Base-by-base conservation (phyloP, 1,139 yeast species). In the Saccharomycopsis hybrid region DNA sequence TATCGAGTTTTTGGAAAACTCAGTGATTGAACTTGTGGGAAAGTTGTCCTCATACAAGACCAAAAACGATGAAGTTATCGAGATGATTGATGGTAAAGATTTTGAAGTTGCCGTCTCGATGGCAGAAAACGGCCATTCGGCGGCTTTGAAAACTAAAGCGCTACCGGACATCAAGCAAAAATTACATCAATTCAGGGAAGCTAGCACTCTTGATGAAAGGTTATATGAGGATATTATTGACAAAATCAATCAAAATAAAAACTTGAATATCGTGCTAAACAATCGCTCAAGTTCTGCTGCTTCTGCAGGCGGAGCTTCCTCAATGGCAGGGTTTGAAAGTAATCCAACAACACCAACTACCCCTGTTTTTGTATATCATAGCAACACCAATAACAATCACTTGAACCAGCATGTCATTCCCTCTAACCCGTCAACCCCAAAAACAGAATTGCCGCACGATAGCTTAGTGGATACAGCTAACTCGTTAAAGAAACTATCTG, bases 1-100 rank as follows among this genome's bases (percentile, higher is more conserved):
- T 65, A 85, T 92, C 55, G 96, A 89, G 66, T 82, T 80, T 58
- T 74, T 92, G 59, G 97, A 92, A 69, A 66, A 73, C 33, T 79
- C 80, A 57, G 82, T 80, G 40, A 63, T 69, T 42, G 69, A 71
- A 48, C 65, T 81, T 2, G 38, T 52, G n/a, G 27, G 18, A 4
- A 41, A 29, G 31, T 11, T 49, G 30, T 18, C n/a, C 43, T 7
- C 11, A 5, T 44, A 36, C 30, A 25, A 35, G n/a, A 11, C 7
- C n/a, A 7, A 5, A 8, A 32, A 31, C 41, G 11, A 7, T 28
- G 45, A 42, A 11, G 24, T 29, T n/a, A 5, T 29, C 7, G 7
- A 5, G 33, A 13, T 9, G 7, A 13, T 36, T 36, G 18, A n/a
- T 5, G 24, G 24, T 5, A n/a, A n/a, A n/a, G n/a, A n/a, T n/a